phyloP scores from a whole-genome alignment of 192 early-diverging fungal species.

The Blastocladiella britannica region DNA sequence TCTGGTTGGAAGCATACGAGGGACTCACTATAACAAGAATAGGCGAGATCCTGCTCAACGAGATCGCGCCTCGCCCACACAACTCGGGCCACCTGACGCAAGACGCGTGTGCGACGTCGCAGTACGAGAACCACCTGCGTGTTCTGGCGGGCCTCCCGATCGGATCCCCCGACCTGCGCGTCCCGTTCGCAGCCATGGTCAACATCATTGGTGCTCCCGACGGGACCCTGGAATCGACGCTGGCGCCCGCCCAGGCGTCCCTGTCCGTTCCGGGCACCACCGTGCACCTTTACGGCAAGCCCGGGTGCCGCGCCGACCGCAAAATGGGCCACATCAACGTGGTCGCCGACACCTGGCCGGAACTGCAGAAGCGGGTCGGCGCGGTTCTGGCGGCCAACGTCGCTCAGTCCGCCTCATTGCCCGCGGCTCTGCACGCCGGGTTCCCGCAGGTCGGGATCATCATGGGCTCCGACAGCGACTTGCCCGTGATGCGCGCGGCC shows the following conservation, averaged over 20 bases:
- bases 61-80: constrained; percentile 96
- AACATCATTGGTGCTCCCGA: constrained; percentile 67
- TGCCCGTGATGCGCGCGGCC: constrained; percentile 81
- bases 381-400: constrained; percentile 4
- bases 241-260: constrained; percentile 44
- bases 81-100: constrained; percentile 99
- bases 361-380: constrained; percentile 38
- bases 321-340: constrained; percentile 98
- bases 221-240: constrained; percentile 31
- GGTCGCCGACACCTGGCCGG: constrained; percentile 62
- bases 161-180: constrained; percentile 68
- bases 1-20: constrained; percentile 1
- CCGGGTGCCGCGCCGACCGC: constrained; percentile 60
- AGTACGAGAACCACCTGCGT: constrained; percentile 87
- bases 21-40: constrained; percentile 1
- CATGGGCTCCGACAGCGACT: constrained; percentile 97
- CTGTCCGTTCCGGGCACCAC: constrained; percentile 64
- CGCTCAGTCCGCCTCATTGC: not conserved
- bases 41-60: constrained; percentile 74
- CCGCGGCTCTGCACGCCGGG: constrained; percentile 11
- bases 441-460: constrained; percentile 86
- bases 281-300: constrained; percentile 89
- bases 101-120: constrained; percentile 90
- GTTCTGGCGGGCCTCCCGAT: constrained; percentile 79
- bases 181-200: constrained; percentile 78